phyloP scores from a whole-genome alignment of 192 early-diverging fungal species.

The Coemansia sp. region DNA sequence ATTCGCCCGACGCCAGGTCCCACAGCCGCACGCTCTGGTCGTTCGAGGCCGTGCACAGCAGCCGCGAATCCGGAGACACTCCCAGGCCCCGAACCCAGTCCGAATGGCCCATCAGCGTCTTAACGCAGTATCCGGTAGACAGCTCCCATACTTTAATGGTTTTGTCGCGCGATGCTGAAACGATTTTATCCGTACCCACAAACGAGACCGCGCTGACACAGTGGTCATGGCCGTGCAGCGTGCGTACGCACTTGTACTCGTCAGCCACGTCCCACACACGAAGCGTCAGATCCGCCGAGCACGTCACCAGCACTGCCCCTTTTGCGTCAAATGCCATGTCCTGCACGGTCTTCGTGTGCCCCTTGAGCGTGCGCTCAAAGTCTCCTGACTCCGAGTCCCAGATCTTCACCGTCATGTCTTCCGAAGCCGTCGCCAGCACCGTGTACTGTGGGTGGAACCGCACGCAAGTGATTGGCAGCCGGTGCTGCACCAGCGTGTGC shows the following conservation, averaged over 20 bases:
- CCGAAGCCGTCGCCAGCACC: slow-evolving; percentile 79
- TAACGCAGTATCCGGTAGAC: slow-evolving; percentile 70
- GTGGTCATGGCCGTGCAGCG: slow-evolving; percentile 80
- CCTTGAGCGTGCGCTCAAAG: slow-evolving; percentile 89
- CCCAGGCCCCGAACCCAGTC: slow-evolving; percentile 85
- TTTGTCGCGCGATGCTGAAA: slow-evolving; percentile 88
- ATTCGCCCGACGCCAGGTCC: slow-evolving; percentile 72
- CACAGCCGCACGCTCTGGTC: slow-evolving; percentile 89
- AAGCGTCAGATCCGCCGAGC: slow-evolving; percentile 88
- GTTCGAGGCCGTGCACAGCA: slow-evolving; percentile 75
- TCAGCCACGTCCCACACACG: slow-evolving; percentile 89
- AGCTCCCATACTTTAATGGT: slow-evolving; percentile 92
- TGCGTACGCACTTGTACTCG: slow-evolving; percentile 79
- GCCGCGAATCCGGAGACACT: slow-evolving; percentile 67
- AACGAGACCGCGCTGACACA: slow-evolving; percentile 82
- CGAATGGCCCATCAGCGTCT: slow-evolving; percentile 73
- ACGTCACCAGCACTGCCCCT: slow-evolving; percentile 80
- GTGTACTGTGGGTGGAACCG: slow-evolving; percentile 86
- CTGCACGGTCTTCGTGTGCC: slow-evolving; percentile 94
- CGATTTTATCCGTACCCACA: slow-evolving; percentile 74
- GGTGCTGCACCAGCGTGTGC: slow-evolving; percentile 72
- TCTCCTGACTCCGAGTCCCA: slow-evolving; percentile 94
- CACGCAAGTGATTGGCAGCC: slow-evolving; percentile 75
- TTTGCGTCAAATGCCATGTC: slow-evolving; percentile 82
- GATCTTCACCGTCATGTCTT: slow-evolving; percentile 89